phyloP scores from a whole-genome alignment of 345 rosid genomes.

The Garcia nutans region DNA sequence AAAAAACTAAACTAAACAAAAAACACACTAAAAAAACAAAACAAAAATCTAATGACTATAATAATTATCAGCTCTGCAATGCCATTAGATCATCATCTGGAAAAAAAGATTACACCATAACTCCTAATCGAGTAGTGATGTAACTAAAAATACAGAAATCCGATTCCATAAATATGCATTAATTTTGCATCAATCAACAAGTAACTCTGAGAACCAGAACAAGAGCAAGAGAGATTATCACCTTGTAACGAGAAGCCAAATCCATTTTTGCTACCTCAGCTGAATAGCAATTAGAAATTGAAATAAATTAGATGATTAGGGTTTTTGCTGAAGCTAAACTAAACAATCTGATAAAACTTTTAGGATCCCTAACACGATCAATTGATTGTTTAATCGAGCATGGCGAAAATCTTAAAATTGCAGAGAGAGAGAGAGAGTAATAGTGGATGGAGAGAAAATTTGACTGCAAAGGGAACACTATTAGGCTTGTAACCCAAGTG shows the following conservation, averaged over 20 bases:
- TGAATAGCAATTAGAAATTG: background rate
- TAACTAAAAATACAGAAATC: background rate
- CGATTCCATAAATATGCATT: background rate
- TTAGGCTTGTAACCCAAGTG: too few species aligned
- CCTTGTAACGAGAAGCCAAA: slow-evolving; percentile 92
- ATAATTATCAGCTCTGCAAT: background rate
- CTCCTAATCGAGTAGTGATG: background rate
- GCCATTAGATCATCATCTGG: background rate
- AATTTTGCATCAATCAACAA: background rate
- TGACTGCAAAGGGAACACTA: too few species aligned
- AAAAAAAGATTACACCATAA: background rate
- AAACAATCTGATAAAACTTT: slow-evolving; percentile 25
- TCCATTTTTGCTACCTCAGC: slow-evolving; percentile 48
- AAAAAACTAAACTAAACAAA: background rate
- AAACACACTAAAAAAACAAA: background rate
- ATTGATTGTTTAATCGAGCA: too few species aligned
- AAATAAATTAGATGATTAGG: background rate
- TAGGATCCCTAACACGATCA: background rate
- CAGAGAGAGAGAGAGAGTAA: too few species aligned
- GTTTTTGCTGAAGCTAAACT: background rate
- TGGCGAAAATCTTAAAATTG: too few species aligned
- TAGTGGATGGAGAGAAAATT: too few species aligned
- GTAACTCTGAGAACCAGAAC: background rate
- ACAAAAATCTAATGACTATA: background rate
- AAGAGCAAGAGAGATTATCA: slow-evolving; percentile 11